Evolutionary conservation across 192 early-diverging fungal species (phyloP).

Genomic region (Chytriomyces sp.): DNA sequence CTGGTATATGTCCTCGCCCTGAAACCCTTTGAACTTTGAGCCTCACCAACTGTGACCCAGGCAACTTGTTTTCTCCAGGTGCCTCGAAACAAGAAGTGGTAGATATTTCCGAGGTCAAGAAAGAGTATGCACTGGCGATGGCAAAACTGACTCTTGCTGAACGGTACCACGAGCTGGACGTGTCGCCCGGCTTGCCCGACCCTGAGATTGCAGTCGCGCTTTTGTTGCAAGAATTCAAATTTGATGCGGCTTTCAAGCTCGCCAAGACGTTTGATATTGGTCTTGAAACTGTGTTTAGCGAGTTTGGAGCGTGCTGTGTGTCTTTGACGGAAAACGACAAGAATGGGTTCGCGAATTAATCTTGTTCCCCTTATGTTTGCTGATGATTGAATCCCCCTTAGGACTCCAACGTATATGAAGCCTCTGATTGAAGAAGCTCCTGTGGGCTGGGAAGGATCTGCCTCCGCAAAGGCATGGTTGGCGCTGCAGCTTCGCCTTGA

Average conservation of each 20-base stretch:
- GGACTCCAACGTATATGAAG: neutral
- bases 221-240: slow-evolving; percentile 20
- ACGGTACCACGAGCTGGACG: neutral
- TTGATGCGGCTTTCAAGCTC: slow-evolving; percentile 37
- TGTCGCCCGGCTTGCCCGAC: slow-evolving; percentile 9
- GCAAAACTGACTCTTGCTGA: slow-evolving; percentile 35
- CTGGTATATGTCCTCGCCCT: neutral
- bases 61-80: too few species aligned
- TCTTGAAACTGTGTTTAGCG: slow-evolving; percentile 31
- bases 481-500: slow-evolving; percentile 27
- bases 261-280: slow-evolving; percentile 29
- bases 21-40: too few species aligned
- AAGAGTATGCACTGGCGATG: slow-evolving; percentile 36
- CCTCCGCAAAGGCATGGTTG: slow-evolving; percentile 38
- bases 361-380: too few species aligned
- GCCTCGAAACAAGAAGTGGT: slow-evolving; percentile 19
- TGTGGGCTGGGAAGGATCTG: slow-evolving; percentile 27
- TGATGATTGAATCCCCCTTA: too few species aligned
- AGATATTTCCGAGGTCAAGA: slow-evolving; percentile 23
- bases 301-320: slow-evolving; percentile 30
- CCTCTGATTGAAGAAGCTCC: slow-evolving; percentile 29
- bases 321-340: neutral
- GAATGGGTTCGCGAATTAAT: too few species aligned
- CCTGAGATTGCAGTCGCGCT: slow-evolving; percentile 29
- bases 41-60: too few species aligned